Base-by-base conservation (phyloP, 129 eudicot genomes). In the Tagetes erecta region DNA sequence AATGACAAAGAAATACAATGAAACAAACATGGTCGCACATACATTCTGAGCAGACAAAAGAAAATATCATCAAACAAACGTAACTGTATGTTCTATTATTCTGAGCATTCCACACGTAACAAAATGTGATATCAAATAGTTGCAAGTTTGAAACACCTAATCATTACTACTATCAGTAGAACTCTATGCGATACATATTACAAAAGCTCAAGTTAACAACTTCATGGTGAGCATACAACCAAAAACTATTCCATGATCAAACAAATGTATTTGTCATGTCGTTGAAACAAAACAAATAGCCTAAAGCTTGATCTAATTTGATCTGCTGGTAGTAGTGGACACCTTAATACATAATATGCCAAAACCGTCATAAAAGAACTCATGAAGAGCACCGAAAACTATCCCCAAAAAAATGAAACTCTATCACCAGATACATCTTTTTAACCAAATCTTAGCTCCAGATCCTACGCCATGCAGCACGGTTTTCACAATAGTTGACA, bases 391-490 rank as follows among this genome's bases (percentile, higher is more conserved):
- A 31, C 4, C 39, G 9, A 9, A 44, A 20, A 8, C 27, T 20
- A 8, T 38, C 51, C 13, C 20, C 38, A 53, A 39, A 52, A 52
- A 53, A 20, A 20, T 20, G 27, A 20, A 39, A 71, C 31, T 37
- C 11, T 0, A 1, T 36, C 77, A 57, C 67, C 67, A 56, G 41
- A 42, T 72, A 14, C 5, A 4, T 30, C 41, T 39, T 72, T 58
- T 72, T n/a, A 39, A 41, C 55, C 42, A 13, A 33, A 12, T 13
- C 31, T 73, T 31, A 65, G 6, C 46, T 60, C 52, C 46, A 62
- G 46, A 62, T 58, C 44, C 14, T 33, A 49, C 4, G 5, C 46
- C 34, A 58, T 59, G 68, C 68, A 41, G 58, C 77, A 59, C 44
- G 34, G 44, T 35, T 6, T 42, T 58, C 70, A 35, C 30, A 38